Conservation (phyloP, 768 basidiomycete species). For the Saitozyma sp. region DNA sequence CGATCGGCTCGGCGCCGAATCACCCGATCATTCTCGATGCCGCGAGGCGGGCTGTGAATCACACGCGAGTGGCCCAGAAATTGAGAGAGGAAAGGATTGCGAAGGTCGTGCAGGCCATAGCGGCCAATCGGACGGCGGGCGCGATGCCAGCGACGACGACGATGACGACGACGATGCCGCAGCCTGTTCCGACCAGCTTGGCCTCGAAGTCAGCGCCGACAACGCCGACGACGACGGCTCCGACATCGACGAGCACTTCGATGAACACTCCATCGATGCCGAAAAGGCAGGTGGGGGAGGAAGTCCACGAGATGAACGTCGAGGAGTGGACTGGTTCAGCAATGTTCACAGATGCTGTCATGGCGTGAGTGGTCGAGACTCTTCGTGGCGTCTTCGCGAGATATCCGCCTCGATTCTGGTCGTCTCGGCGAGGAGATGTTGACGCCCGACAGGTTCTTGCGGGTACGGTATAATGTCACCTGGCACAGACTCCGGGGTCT, state of each 20-base stretch:
- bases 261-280: no score
- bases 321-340: constrained; percentile 50
- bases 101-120: constrained; percentile 6
- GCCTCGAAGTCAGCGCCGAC: no score
- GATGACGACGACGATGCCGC: no score
- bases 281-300: constrained; percentile 12
- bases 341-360: constrained; percentile 36
- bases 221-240: no score
- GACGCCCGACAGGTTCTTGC: constrained; percentile 35
- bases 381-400: background rate
- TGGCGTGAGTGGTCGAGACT: constrained; percentile 25
- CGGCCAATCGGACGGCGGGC: constrained; percentile 1
- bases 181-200: no score
- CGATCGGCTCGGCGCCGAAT: constrained; percentile 39
- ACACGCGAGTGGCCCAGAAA: constrained; percentile 24
- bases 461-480: constrained; percentile 42
- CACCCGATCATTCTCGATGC: constrained; percentile 51
- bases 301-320: constrained; percentile 24
- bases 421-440: constrained; percentile 1
- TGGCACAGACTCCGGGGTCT: constrained; percentile 40
- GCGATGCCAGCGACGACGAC: constrained; percentile 13
- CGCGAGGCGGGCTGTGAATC: constrained; percentile 38
- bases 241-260: no score
- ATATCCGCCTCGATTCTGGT: no score
- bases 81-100: constrained; percentile 20